These are phyloP conservation scores for Podaxis sp. DNA, from an alignment of 768 basidiomycete species.

Conservation along the genomic window DNA sequence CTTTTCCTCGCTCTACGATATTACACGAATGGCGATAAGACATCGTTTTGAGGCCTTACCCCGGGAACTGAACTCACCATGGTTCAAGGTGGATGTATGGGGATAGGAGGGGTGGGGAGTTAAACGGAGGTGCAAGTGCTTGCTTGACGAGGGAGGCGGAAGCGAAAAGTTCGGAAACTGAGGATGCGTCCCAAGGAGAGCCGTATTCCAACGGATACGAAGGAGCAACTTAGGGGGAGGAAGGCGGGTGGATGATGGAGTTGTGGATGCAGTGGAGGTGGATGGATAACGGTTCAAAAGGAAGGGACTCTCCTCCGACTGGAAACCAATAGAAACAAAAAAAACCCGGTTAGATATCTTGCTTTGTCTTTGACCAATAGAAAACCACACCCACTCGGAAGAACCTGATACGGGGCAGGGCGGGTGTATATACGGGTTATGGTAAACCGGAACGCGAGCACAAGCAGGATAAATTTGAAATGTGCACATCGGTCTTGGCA, in stretches of 20 bases:
- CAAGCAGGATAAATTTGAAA: neutral
- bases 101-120: neutral
- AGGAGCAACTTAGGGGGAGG: no score
- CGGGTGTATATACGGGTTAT: neutral
- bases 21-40: constrained; percentile 1
- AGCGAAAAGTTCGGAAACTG: neutral
- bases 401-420: neutral
- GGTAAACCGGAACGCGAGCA: neutral
- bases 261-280: no score
- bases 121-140: neutral
- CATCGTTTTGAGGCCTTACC: neutral
- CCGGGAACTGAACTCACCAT: constrained; percentile 20
- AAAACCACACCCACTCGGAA: no score
- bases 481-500: neutral
- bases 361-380: no score
- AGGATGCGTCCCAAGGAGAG: neutral
- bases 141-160: neutral
- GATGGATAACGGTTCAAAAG: no score
- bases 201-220: no score
- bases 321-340: no score
- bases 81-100: neutral
- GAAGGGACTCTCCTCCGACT: no score
- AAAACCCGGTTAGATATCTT: no score
- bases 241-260: no score
- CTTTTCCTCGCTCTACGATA: constrained; percentile 35